Conservation (phyloP, 2,329 filamentous ascomycete species). For the Elsinoe fawcettii region DNA sequence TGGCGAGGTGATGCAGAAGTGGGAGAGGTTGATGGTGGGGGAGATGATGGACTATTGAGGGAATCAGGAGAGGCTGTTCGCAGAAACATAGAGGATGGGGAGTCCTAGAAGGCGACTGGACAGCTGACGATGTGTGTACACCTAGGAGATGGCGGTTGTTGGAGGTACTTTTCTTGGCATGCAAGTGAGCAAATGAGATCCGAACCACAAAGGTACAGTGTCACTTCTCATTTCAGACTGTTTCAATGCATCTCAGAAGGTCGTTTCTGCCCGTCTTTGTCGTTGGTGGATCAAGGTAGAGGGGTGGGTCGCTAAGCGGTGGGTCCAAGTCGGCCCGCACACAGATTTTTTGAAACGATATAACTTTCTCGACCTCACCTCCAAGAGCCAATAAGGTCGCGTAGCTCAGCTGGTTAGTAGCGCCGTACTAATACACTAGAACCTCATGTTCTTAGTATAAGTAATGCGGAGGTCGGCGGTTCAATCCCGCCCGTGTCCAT, state of each 20-base stretch:
- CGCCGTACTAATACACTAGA: not conserved
- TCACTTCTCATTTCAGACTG: too few species aligned
- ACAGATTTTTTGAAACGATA: not conserved
- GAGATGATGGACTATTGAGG: constrained; percentile 40
- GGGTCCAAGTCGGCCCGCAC: not conserved
- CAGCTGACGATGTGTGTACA: too few species aligned
- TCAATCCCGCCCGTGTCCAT: not conserved
- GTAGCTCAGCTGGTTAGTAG: not conserved
- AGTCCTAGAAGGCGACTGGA: not conserved
- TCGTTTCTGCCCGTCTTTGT: too few species aligned
- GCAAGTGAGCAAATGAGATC: too few species aligned
- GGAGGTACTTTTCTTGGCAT: too few species aligned
- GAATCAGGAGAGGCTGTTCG: too few species aligned
- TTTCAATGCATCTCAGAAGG: too few species aligned
- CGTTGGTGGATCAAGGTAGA: too few species aligned
- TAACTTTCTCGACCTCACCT: not conserved
- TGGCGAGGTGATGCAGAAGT: constrained; percentile 73
- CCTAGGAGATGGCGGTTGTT: too few species aligned
- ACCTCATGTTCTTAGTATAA: not conserved
- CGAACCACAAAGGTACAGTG: too few species aligned
- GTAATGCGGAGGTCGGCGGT: not conserved
- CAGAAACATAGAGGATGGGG: too few species aligned
- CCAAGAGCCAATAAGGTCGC: not conserved
- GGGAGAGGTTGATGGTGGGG: constrained; percentile 69
- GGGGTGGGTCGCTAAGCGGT: not conserved